Conservation (phyloP, 2,329 filamentous ascomycete species). For the Ceratocystis alfenasii region DNA sequence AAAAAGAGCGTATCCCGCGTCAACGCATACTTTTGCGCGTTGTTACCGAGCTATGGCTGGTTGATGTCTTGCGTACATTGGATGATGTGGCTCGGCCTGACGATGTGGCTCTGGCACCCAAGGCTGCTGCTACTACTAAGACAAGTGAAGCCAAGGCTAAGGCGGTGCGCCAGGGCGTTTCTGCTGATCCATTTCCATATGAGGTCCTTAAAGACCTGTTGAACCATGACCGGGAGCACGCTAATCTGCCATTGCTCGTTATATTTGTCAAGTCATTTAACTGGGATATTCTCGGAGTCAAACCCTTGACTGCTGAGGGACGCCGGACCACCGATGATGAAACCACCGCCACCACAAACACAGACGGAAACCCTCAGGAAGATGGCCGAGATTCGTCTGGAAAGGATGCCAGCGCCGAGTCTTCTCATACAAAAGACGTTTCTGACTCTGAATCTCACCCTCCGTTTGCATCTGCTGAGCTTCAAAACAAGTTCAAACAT, state of each 20-base stretch:
- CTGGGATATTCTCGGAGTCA: constrained; percentile 87
- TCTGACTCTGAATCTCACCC: constrained; percentile 44
- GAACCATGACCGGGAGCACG: constrained; percentile 83
- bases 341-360: constrained; percentile 37
- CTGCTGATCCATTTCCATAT: constrained; percentile 83
- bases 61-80: constrained; percentile 73
- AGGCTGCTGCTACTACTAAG: constrained; percentile 41
- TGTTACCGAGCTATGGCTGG: constrained; percentile 91
- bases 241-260: constrained; percentile 81
- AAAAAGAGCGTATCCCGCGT: constrained; percentile 79
- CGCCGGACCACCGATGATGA: constrained; percentile 76
- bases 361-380: constrained; percentile 32
- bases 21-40: constrained; percentile 80
- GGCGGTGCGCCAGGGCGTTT: constrained; percentile 42
- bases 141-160: constrained; percentile 47
- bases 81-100: constrained; percentile 52
- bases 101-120: constrained; percentile 48
- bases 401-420: constrained; percentile 21
- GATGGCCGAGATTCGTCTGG: constrained; percentile 15
- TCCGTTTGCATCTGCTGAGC: constrained; percentile 61
- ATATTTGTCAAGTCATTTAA: constrained; percentile 92
- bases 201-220: constrained; percentile 97
- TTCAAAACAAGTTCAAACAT: constrained; percentile 76
- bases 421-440: constrained; percentile 22
- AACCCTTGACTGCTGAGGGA: constrained; percentile 57